Base-by-base conservation (phyloP, 495 filamentous ascomycete genomes). In the Penicillium diatomitis region DNA sequence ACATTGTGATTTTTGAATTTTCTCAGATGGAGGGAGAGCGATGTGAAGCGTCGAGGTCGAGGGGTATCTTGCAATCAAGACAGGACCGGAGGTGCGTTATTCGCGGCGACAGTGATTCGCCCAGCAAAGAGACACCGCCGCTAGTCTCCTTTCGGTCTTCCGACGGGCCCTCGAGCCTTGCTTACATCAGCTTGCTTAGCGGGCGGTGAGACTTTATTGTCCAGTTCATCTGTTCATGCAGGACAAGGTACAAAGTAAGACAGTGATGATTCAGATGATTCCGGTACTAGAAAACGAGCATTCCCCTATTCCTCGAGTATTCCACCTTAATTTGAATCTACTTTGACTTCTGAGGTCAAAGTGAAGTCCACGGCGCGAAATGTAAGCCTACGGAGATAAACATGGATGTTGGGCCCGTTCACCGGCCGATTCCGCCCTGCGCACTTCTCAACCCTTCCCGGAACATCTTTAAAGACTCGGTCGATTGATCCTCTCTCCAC, bases 1-100 rank as follows among this genome's bases (percentile, higher is more conserved):
- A 88, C 92, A 97, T 98, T 41, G 60, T 75, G 66, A 46, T 12
- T 38, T 20, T 20, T 20, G 20, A 20, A 20, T 1, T 20, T 20
- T 20, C 20, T 20, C 20, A 20, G 20, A 20, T 20, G 20, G 45
- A 34, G 38, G 53, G 29, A 43, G 9, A 32, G 0, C 6, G 28
- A 20, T 20, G 20, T 20, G 38, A 27, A 35, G 44, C 30, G 41
- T 33, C 11, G 45, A 49, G 39, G 44, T 37, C 37, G 49, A 48
- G 47, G 47, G 52, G 46, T 57, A 50, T 50, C 49, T 46, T 44
- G 46, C 20, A 34, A 41, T 32, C 42, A 49, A 31, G 30, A 54
- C 20, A 49, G 49, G 37, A 36, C 38, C 42, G 48, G 47, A 43
- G 43, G 45, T 43, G 55, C 52, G 55, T 62, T 60, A 62, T 60